Evolutionary conservation across 148 eudicot species (phyloP), one percentile per base, ranked within the genome.

Genomic region (Tetragonia tetragonoides): DNA sequence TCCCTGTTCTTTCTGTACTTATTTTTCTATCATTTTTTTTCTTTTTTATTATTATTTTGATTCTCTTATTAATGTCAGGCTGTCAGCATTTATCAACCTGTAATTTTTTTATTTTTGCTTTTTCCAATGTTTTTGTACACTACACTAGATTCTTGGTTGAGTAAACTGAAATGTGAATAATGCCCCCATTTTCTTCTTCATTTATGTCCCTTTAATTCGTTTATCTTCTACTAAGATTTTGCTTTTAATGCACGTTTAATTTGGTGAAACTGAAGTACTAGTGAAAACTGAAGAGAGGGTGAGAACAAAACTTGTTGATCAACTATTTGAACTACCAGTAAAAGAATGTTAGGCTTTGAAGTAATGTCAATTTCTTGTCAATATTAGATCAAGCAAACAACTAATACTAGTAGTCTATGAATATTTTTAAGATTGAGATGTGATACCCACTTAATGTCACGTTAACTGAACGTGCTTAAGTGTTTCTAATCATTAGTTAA

Each of bases 1-100:
- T 53, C 63, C 65, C 44, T 67, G 78, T 56, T 73, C 73, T 77
- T 44, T 65, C 68, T 81, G 77, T 77, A 81, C 70, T 77, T 81
- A 77, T 3, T 65, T 75, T 70, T 66, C n/a, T 28, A 5, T 46
- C 10, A 34, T 42, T 70, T 51, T 38, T 37, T 59, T 47, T 38
- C 15, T 2, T 4, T 67, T 70, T 74, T 78, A 6, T 75, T 76
- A 57, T 38, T 72, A 66, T 65, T 71, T 63, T 62, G 70, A 16
- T 81, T 75, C 68, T 60, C 38, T 44, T 21, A 68, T 38, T 57
- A 57, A 71, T 59, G 67, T 28, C 39, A 20, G n/a, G 44, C 12
- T 59, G 20, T 34, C 46, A 72, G 24, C 54, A 40, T 46, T n/a
- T 61, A 17, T 49, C 71, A 24, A 23, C 70, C 76, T 34, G 10